phyloP scores from a whole-genome alignment of 2,329 filamentous ascomycete genomes.

The Lecanosticta acicola region DNA sequence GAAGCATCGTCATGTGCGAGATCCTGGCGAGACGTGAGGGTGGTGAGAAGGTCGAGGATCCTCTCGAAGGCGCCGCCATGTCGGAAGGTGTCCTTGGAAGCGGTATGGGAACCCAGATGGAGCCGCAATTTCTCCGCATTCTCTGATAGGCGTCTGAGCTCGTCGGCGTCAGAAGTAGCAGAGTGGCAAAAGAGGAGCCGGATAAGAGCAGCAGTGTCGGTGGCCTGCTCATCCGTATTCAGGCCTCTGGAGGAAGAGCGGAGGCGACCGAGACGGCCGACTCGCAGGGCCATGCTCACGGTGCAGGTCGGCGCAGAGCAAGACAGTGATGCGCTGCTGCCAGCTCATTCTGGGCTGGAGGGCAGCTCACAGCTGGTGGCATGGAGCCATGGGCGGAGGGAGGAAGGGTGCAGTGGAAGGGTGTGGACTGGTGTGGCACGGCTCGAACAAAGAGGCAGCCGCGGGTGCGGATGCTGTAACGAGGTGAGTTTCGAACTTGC shows the following conservation, averaged over 20 bases:
- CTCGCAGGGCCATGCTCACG: conserved; percentile 24
- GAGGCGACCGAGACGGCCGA: conserved; percentile 20
- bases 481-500: too few relatives aligned
- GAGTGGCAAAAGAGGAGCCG: conserved; percentile 15
- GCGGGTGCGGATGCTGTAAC: background rate
- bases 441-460: conserved; percentile 1
- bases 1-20: conserved; percentile 1
- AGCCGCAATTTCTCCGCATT: conserved; percentile 18
- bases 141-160: conserved; percentile 13
- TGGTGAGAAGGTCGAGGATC: conserved; percentile 14
- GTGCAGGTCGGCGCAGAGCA: conserved; percentile 9
- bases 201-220: conserved; percentile 22
- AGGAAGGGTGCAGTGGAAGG: too few relatives aligned
- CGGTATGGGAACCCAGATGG: conserved; percentile 14
- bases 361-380: conserved; percentile 8
- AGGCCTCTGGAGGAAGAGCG: conserved; percentile 27
- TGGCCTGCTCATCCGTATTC: conserved; percentile 23
- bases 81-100: conserved; percentile 28
- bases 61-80: conserved; percentile 28
- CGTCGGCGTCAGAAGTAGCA: conserved; percentile 15
- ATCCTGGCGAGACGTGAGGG: conserved; percentile 13
- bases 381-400: conserved; percentile 9
- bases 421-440: conserved; percentile 2
- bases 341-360: conserved; percentile 19
- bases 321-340: conserved; percentile 10